Evolutionary conservation across 2,329 filamentous ascomycete species (phyloP), one percentile per base, ranked within the genome.

Genomic region (Biscogniauxia marginata): DNA sequence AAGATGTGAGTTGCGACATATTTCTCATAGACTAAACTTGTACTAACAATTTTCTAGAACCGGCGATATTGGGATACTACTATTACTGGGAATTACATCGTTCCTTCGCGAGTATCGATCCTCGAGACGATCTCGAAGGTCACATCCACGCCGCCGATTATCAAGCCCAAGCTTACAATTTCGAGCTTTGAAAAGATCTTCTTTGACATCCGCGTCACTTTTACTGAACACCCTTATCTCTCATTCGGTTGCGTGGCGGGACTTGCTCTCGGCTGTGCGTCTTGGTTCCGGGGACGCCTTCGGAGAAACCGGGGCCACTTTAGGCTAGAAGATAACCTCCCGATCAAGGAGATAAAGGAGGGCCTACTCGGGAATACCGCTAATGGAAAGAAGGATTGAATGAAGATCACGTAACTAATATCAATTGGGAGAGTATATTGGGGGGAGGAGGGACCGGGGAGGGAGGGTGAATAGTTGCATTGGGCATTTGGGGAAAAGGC

Each of bases 41-140:
- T 60, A 67, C 74, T 80, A 65, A 81, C 69, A 52, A 50, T 50
- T 50, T 7, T 19, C 20, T 68, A 96, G 91, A 92, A 91, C 76
- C 92, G 90, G 66, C 87, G 89, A 62, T 99, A 96, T 77, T 99
- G 95, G 95, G 95, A 99, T 70, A 85, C 82, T 25, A 96, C 93
- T 48, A 87, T 89, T 59, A 95, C 91, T 2, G 93, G 93, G 63
- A 93, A 95, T 73, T 84, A 88, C 60, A 98, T 99, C 69, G 87
- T 93, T 65, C 88, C 93, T 53, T 95, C 89, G 22, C 88, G 95
- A 60, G 93, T 91, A 3, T 92, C 90, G 3, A 96, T 97, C 69
- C 84, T 96, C 59, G 93, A 96, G 74, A 96, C 92, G 13, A 79
- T 93, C 53, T 83, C 84, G 66, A 89, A 90, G 70, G 82, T 91